Base-by-base conservation (phyloP, 1,284 basidiomycete species). In the Cerrena zonata region DNA sequence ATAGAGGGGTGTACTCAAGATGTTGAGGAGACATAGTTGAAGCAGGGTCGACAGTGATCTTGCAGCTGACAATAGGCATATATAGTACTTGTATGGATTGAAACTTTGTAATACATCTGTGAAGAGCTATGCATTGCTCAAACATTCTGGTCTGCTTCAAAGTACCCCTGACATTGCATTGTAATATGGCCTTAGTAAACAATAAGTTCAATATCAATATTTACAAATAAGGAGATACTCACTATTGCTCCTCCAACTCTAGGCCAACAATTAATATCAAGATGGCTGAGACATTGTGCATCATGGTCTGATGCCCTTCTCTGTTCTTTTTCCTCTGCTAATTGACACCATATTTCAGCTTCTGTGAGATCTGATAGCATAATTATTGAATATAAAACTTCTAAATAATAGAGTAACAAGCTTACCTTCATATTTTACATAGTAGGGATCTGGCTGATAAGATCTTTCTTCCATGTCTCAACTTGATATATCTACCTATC, bases 321-420 rank as follows among this genome's bases (percentile, higher is more conserved):
- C 36, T n/a, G n/a, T n/a, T n/a, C n/a, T n/a, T n/a, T 42, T 37
- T 50, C 48, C 22, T 49, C 48, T 21, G 48, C 48, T 18, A 49
- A 39, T 2, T 15, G 5, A 2, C 18, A 21, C 4, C 45, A 42
- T 3, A 47, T 42, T 22, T 52, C 43, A 5, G 54, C n/a, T 45
- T 47, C 36, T 2, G n/a, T n/a, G n/a, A n/a, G n/a, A n/a, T n/a
- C 50, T 47, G 5, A 34, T 42, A 5, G 48, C 51, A 50, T 13
- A 23, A 5, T n/a, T 15, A 46, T 19, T 15, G 21, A 26, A 11
- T 12, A 12, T 10, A 41, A 24, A 23, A 23, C n/a, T 18, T 21
- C 23, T 39, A 5, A 24, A 15, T 5, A n/a, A 37, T 22, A 18
- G 18, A 44, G n/a, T 12, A 37, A 26, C 5, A 22, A 41, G 42